These are phyloP conservation scores for Avena atlantica DNA, from an alignment of 176 grass and related monocot species.

Conservation along the genomic window DNA sequence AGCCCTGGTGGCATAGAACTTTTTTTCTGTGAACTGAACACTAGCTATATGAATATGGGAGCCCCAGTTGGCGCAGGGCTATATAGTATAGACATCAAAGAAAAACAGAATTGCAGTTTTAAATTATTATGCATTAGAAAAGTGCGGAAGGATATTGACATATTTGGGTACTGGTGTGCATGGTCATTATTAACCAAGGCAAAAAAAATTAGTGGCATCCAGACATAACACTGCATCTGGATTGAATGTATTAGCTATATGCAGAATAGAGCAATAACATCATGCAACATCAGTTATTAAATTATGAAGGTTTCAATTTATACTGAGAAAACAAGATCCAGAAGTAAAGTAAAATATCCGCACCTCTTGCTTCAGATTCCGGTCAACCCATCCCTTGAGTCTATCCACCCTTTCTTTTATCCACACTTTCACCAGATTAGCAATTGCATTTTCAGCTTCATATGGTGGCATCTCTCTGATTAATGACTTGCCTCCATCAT, in stretches of 20 bases:
- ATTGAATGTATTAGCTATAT: conserved; percentile 27
- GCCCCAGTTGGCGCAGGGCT: not conserved
- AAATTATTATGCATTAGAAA: conserved; percentile 31
- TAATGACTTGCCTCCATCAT: conserved; percentile 96
- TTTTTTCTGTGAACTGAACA: not conserved
- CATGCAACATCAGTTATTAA: conserved; percentile 21
- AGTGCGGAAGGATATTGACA: not conserved
- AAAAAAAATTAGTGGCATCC: not conserved
- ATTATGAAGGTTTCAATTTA: conserved; percentile 25
- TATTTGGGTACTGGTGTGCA: not conserved
- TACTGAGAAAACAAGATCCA: conserved; percentile 34
- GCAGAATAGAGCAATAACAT: conserved; percentile 34
- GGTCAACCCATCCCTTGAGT: conserved; percentile 95
- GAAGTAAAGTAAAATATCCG: conserved; percentile 16
- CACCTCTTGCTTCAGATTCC: conserved; percentile 97
- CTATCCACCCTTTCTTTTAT: conserved; percentile 83
- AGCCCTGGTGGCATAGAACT: not conserved
- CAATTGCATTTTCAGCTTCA: conserved; percentile 95
- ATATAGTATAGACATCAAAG: conserved; percentile 4
- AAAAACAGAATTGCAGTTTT: conserved; percentile 30
- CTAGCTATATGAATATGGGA: not conserved
- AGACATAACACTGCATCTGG: not conserved
- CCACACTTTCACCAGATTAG: conserved; percentile 91
- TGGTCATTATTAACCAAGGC: not conserved
- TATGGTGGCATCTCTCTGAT: conserved; percentile 99